phyloP scores from a whole-genome alignment of 129 eudicot species.

The Helichrysum umbraculigerum region DNA sequence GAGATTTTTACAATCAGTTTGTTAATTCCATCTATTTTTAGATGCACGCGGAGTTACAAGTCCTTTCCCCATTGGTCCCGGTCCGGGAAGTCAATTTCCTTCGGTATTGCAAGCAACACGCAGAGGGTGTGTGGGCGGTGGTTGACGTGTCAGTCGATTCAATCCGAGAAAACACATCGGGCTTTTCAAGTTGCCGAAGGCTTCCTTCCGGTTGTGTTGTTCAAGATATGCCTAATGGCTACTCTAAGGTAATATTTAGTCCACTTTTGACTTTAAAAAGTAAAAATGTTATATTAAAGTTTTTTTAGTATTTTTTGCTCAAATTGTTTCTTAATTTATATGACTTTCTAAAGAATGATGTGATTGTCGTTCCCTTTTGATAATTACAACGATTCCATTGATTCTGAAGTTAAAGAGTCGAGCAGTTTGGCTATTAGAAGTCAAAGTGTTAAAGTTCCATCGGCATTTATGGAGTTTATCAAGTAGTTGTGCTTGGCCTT shows the following conservation, averaged over 20 bases:
- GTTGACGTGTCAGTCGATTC: slow-evolving; percentile 84
- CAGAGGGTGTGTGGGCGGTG: slow-evolving; percentile 97
- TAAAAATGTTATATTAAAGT: background rate
- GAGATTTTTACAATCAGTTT: background rate
- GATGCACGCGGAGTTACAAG: slow-evolving; percentile 97
- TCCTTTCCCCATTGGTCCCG: slow-evolving; percentile 90
- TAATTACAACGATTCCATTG: slow-evolving; percentile 8
- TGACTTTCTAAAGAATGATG: slow-evolving; percentile 1
- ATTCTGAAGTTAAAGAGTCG: slow-evolving; percentile 15
- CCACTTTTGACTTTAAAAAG: slow-evolving; percentile 10
- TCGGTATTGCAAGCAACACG: slow-evolving; percentile 96
- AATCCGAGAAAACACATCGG: slow-evolving; percentile 59
- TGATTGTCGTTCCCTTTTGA: slow-evolving; percentile 18
- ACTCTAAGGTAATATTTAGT: slow-evolving; percentile 68
- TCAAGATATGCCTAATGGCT: slow-evolving; percentile 99
- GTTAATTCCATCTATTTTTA: slow-evolving; percentile 23
- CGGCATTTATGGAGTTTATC: slow-evolving; percentile 46
- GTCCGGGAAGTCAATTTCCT: slow-evolving; percentile 87
- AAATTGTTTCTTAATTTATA: background rate
- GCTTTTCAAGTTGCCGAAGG: slow-evolving; percentile 68
- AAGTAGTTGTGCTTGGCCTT: slow-evolving; percentile 55
- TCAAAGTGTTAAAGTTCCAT: slow-evolving; percentile 28
- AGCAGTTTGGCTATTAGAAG: slow-evolving; percentile 27
- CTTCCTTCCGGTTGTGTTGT: slow-evolving; percentile 98
- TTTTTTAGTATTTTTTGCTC: slow-evolving; percentile 6